Evolutionary conservation across 257 asterid species (phyloP).

Genomic region (Fraxinus pennsylvanica): DNA sequence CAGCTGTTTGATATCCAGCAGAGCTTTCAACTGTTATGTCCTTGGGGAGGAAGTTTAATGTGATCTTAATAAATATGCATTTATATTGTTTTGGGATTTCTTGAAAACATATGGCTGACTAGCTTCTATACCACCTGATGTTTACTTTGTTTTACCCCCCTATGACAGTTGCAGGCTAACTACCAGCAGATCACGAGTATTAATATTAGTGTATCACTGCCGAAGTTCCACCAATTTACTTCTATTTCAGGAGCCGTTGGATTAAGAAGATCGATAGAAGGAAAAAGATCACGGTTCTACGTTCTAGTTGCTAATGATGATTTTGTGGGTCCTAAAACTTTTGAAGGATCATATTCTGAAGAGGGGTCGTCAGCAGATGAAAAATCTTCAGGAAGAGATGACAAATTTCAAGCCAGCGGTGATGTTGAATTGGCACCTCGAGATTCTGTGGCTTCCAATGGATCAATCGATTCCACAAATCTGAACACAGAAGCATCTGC

Average conservation of each 20-base stretch:
- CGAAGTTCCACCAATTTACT: constrained; percentile 31
- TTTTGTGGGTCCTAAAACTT: constrained; percentile 34
- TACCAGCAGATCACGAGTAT: constrained; percentile 41
- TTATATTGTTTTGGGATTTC: neutral
- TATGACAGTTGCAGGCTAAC: constrained; percentile 44
- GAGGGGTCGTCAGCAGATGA: constrained; percentile 32
- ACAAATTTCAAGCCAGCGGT: constrained; percentile 5
- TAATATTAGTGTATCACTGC: constrained; percentile 24
- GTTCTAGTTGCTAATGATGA: constrained; percentile 50
- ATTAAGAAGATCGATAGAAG: constrained; percentile 27
- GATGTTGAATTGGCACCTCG: constrained; percentile 23
- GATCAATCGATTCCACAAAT: constrained; percentile 30
- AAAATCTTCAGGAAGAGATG: constrained; percentile 31
- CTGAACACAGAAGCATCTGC: constrained; percentile 33
- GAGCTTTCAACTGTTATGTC: neutral
- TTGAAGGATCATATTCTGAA: constrained; percentile 31
- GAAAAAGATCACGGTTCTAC: constrained; percentile 34
- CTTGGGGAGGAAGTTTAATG: neutral
- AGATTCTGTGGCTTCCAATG: constrained; percentile 27
- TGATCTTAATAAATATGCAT: neutral
- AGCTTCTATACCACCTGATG: neutral
- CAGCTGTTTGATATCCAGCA: neutral
- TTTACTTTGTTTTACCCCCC: neutral
- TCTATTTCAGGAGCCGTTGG: constrained; percentile 28
- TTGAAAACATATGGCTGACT: neutral